Conservation (phyloP, 73 alveolate species). For the Uronychia setigera region DNA sequence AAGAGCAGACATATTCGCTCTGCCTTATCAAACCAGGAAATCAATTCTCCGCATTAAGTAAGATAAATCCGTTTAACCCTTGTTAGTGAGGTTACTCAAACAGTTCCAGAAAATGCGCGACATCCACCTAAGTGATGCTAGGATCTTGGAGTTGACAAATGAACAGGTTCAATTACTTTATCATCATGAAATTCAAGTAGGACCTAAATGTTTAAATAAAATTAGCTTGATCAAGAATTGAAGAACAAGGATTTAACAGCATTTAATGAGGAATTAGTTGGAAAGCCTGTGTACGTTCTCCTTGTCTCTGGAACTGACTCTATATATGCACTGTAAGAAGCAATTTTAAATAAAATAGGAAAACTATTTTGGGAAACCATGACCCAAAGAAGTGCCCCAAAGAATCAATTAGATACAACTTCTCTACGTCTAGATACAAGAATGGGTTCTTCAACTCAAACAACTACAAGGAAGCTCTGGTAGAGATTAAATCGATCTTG, state of each 20-base stretch:
- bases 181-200: not conserved
- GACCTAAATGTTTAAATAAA: not conserved
- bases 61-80: not conserved
- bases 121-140: not conserved
- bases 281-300: not conserved
- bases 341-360: not conserved
- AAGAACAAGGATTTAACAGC: not conserved
- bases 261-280: not conserved
- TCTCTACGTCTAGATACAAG: slow-evolving; percentile 23
- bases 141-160: not conserved
- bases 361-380: not conserved
- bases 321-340: not conserved
- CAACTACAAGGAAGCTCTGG: slow-evolving; percentile 17
- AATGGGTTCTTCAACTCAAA: slow-evolving; percentile 32
- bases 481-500: slow-evolving; percentile 15
- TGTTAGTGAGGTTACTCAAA: not conserved
- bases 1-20: not conserved
- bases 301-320: not conserved
- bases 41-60: not conserved
- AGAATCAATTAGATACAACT: slow-evolving; percentile 33
- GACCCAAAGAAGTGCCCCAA: slow-evolving; percentile 6
- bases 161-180: not conserved
- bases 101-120: not conserved
- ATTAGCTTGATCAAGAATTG: not conserved
- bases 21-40: not conserved